A percentile compares a stretch with the other conserved stretches of the same genome.
Evolutionary conservation across 306 rosid genomes (phyloP).

Genomic region (Abrus precatorius): DNA sequence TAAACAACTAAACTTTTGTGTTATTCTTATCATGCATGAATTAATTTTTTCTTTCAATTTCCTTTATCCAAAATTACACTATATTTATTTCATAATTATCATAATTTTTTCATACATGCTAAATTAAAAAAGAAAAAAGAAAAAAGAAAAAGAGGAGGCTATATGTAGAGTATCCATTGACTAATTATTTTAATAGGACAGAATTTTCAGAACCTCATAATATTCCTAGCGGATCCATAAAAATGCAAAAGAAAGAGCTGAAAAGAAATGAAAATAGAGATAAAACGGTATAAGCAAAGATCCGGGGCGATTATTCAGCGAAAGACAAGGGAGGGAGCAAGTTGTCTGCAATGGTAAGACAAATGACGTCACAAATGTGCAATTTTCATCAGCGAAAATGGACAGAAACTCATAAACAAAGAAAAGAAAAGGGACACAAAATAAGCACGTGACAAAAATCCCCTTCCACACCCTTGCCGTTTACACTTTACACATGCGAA

Average conservation of each 20-base stretch:
- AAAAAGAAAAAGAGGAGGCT: background rate
- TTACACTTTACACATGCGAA: constrained; percentile 60
- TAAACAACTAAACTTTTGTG: too few relatives aligned
- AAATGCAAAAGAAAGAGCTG: too few relatives aligned
- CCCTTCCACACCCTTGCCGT: constrained; percentile 41
- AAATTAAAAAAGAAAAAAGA: too few relatives aligned
- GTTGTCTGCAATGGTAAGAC: constrained; percentile 41
- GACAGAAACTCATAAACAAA: background rate
- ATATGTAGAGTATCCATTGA: too few relatives aligned
- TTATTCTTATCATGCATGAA: too few relatives aligned
- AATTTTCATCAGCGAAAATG: constrained; percentile 1
- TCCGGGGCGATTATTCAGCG: constrained; percentile 12
- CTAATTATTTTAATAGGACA: too few relatives aligned
- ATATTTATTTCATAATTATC: too few relatives aligned
- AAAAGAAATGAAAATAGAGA: background rate
- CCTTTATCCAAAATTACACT: too few relatives aligned
- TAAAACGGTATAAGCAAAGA: background rate
- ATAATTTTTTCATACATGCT: too few relatives aligned
- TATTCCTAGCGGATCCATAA: too few relatives aligned
- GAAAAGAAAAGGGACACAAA: background rate
- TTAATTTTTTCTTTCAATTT: too few relatives aligned
- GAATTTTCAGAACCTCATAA: too few relatives aligned
- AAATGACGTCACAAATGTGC: constrained; percentile 48
- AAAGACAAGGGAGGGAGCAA: constrained; percentile 51
- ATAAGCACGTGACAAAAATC: constrained; percentile 64